Evolutionary conservation across 495 filamentous ascomycete genomes (phyloP), one percentile per base, ranked within the genome.

Genomic region (Recurvomyces mirabilis): DNA sequence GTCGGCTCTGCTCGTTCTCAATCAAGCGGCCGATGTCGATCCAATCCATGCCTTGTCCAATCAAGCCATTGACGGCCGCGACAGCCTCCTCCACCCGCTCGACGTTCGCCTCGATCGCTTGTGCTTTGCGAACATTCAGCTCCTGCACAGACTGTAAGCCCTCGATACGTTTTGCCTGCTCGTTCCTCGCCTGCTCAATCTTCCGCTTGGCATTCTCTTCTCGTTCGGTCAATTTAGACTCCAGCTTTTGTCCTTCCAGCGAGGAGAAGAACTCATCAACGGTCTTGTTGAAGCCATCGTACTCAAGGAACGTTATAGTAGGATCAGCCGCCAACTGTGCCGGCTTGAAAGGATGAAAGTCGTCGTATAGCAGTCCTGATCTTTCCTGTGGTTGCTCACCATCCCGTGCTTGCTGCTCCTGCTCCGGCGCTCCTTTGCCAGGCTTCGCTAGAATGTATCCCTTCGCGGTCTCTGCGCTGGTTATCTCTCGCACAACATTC

Each of bases 181-280:
- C 89, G 29, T 78, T 68, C 41, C 79, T 74, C 14, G 88, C 84
- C 13, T 79, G 70, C 17, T 93, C 84, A 12, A 98, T 67, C 57
- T 88, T 94, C 49, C 72, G 75, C 63, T 79, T 84, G 3, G 91
- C 91, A 11, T 71, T 70, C 22, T 81, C 74, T 59, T 96, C 87
- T 11, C 78, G 75, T 56, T 94, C 91, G 20, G 74, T 74, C 18
- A 98, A 65, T 12, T 77, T 67, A 0, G 85, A 89, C 61, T 89
- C 82, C 9, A 96, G 72, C 54, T 84, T 93, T 60, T 95, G 91
- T 0, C 87, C 84, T 61, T 98, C 91, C 15, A 96, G 74, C 0
- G 88, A 94, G 1, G 91, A 98, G 60, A 88, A 98, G 61, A 94
- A 98, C 49, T 93, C 84, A 54, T 98, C 91, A 0, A 93, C 87